Conservation (phyloP, 2,329 filamentous ascomycete genomes). For the Clonostachys rhizophaga region DNA sequence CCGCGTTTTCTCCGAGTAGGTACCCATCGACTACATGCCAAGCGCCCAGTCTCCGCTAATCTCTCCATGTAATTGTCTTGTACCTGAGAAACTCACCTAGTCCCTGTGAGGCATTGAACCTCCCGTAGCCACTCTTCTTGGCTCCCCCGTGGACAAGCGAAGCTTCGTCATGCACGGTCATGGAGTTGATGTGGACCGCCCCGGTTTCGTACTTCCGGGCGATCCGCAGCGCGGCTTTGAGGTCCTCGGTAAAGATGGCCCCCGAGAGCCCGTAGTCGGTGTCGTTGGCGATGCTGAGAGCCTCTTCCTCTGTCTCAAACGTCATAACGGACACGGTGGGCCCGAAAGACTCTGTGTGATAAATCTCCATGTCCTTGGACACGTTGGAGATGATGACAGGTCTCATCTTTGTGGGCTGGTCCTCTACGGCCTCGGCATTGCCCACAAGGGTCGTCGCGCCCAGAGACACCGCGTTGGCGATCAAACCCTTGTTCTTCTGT, state of each 20-base stretch:
- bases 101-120: slow-evolving; percentile 50
- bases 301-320: slow-evolving; percentile 67
- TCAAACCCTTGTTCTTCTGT: slow-evolving; percentile 60
- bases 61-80: slow-evolving; percentile 58
- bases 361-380: slow-evolving; percentile 63
- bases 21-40: too few species aligned
- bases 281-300: slow-evolving; percentile 71
- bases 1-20: too few species aligned
- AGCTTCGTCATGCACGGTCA: slow-evolving; percentile 62
- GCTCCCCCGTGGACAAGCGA: slow-evolving; percentile 61
- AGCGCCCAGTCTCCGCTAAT: slow-evolving; percentile 8
- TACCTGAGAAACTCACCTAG: slow-evolving; percentile 58
- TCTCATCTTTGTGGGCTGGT: slow-evolving; percentile 39
- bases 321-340: slow-evolving; percentile 66
- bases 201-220: slow-evolving; percentile 62
- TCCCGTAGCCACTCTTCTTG: slow-evolving; percentile 59
- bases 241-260: slow-evolving; percentile 68
- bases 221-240: slow-evolving; percentile 54
- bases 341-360: slow-evolving; percentile 71
- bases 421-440: slow-evolving; percentile 20
- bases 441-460: slow-evolving; percentile 51
- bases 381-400: slow-evolving; percentile 67
- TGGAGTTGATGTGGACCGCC: slow-evolving; percentile 62
- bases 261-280: slow-evolving; percentile 72
- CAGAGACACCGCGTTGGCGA: slow-evolving; percentile 63